Conservation (phyloP, 2,329 filamentous ascomycete species). For the Ilyonectria robusta region DNA sequence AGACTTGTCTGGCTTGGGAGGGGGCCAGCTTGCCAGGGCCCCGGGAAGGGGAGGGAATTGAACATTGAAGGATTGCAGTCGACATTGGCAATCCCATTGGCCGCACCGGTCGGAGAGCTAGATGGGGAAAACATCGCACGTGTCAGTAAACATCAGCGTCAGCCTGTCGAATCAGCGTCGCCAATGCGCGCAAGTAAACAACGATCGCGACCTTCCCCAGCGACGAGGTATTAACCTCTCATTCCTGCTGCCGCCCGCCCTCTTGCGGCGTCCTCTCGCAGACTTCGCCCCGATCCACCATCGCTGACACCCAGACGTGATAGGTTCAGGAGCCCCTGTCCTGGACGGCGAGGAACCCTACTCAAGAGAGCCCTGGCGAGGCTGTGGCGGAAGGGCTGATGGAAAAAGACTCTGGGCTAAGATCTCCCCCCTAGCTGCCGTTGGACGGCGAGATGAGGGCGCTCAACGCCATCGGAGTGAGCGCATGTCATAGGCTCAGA, state of each 20-base stretch:
- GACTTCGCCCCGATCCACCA: slow-evolving; percentile 19
- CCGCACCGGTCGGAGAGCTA: slow-evolving; percentile 3
- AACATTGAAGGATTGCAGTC: slow-evolving; percentile 2
- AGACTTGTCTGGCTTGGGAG: slow-evolving; percentile 10
- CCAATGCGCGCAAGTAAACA: slow-evolving; percentile 17
- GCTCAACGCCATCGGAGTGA: slow-evolving; percentile 20
- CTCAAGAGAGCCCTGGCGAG: slow-evolving; percentile 4
- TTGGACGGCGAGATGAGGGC: slow-evolving; percentile 25
- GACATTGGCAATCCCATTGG: slow-evolving; percentile 5
- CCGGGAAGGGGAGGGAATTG: background rate
- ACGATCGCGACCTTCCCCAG: slow-evolving; percentile 15
- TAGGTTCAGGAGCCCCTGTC: slow-evolving; percentile 26
- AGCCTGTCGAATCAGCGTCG: slow-evolving; percentile 19
- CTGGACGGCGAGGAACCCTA: background rate
- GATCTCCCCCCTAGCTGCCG: slow-evolving; percentile 29
- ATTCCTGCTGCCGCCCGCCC: slow-evolving; percentile 13
- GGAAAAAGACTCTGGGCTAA: slow-evolving; percentile 23
- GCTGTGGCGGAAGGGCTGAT: background rate
- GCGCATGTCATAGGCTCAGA: slow-evolving; percentile 32
- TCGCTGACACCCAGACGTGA: slow-evolving; percentile 20
- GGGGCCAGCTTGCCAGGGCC: background rate
- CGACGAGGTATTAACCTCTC: slow-evolving; percentile 16
- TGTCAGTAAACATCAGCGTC: slow-evolving; percentile 16
- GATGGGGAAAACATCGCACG: background rate
- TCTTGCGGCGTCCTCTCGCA: slow-evolving; percentile 18